These are phyloP conservation scores for Fusarium anguioides DNA, from an alignment of 2,329 filamentous ascomycete genomes.

Conservation along the genomic window DNA sequence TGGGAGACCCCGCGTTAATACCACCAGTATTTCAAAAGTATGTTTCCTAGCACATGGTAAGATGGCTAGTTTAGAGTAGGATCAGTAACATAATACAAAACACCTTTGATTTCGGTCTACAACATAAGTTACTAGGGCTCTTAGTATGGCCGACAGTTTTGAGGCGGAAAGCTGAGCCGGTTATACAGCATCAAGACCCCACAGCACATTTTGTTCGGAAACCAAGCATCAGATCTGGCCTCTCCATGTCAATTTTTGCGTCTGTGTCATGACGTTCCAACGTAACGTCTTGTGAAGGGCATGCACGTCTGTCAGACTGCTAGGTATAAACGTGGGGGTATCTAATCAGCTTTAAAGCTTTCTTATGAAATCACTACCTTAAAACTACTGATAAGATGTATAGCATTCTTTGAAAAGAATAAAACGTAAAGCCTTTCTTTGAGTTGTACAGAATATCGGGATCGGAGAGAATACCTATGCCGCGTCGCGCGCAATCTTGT, in stretches of 20 bases:
- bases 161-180: slow-evolving; percentile 68
- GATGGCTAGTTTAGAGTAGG: slow-evolving; percentile 71
- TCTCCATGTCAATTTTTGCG: slow-evolving; percentile 83
- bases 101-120: neutral
- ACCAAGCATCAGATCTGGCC: slow-evolving; percentile 81
- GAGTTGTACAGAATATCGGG: slow-evolving; percentile 74
- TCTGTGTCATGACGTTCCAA: slow-evolving; percentile 89
- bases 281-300: slow-evolving; percentile 80
- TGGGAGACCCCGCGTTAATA: slow-evolving; percentile 64
- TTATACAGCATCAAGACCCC: slow-evolving; percentile 57
- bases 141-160: slow-evolving; percentile 70
- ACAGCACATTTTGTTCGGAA: slow-evolving; percentile 62
- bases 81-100: no score
- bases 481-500: slow-evolving; percentile 75
- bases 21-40: neutral
- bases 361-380: neutral
- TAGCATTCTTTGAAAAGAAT: neutral
- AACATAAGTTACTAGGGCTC: neutral
- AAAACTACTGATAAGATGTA: neutral
- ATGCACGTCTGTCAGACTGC: slow-evolving; percentile 76
- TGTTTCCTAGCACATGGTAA: slow-evolving; percentile 56
- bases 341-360: neutral
- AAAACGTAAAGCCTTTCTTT: slow-evolving; percentile 45
- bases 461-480: slow-evolving; percentile 73
- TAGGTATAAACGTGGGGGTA: slow-evolving; percentile 73